A percentile compares a stretch with the other conserved stretches of the same genome.
Conservation (phyloP, 2,329 filamentous ascomycete genomes). For the Penicillium sp. region DNA sequence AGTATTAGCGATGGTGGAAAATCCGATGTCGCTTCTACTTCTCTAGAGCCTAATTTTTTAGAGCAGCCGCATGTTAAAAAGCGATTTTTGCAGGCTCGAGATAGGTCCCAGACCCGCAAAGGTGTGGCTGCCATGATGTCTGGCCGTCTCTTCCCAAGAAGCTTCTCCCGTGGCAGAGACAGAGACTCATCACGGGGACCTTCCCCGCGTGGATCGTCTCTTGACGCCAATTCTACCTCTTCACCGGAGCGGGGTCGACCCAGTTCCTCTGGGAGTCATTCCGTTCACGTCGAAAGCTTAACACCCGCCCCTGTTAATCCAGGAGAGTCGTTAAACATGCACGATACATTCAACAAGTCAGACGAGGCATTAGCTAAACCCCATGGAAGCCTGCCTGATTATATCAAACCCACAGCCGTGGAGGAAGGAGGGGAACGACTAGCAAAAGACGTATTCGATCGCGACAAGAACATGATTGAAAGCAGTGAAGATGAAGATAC, state of each 20-base stretch:
- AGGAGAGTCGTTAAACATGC: slow-evolving; percentile 63
- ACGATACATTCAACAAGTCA: slow-evolving; percentile 67
- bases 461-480: slow-evolving; percentile 61
- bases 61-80: slow-evolving; percentile 14
- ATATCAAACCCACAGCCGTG: slow-evolving; percentile 54
- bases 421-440: slow-evolving; percentile 52
- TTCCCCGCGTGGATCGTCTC: slow-evolving; percentile 39
- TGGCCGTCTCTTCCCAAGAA: slow-evolving; percentile 35
- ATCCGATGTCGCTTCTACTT: slow-evolving; percentile 8
- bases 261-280: slow-evolving; percentile 43
- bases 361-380: slow-evolving; percentile 67
- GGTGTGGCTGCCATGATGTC: slow-evolving; percentile 51
- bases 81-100: slow-evolving; percentile 7
- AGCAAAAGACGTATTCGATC: slow-evolving; percentile 68
- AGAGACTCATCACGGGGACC: slow-evolving; percentile 38
- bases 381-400: slow-evolving; percentile 60
- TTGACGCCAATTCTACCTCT: slow-evolving; percentile 36
- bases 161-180: slow-evolving; percentile 37
- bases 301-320: slow-evolving; percentile 33
- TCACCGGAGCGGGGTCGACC: slow-evolving; percentile 29
- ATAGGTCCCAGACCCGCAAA: slow-evolving; percentile 27
- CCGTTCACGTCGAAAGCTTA: slow-evolving; percentile 1
- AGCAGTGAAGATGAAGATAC: slow-evolving; percentile 63
- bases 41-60: background rate
- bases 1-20: slow-evolving; percentile 11